phyloP scores from a whole-genome alignment of 2,329 filamentous ascomycete genomes.

The Arthrocladium fulminans region DNA sequence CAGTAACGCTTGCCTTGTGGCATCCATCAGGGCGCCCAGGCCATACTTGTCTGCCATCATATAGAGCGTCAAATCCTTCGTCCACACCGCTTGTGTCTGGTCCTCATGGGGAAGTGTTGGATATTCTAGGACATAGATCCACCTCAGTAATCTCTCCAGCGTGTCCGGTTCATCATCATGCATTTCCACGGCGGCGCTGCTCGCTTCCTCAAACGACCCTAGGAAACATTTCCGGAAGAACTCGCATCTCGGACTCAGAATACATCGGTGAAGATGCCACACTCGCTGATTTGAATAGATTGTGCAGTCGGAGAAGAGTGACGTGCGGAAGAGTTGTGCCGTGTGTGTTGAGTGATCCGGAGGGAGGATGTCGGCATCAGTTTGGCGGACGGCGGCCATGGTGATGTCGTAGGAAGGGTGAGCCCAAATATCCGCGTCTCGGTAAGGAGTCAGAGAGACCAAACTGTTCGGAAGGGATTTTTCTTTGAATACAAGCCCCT shows the following conservation, averaged over 20 bases:
- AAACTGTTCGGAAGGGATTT: not conserved
- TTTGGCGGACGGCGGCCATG: not conserved
- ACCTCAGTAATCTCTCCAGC: slow-evolving; percentile 5
- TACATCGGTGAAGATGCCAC: slow-evolving; percentile 8
- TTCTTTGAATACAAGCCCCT: not conserved
- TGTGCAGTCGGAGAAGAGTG: slow-evolving; percentile 6
- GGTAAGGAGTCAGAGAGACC: no score
- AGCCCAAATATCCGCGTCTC: no score
- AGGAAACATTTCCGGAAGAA: slow-evolving; percentile 8
- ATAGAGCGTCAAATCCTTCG: slow-evolving; percentile 3
- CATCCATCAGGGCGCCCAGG: not conserved
- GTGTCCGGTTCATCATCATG: slow-evolving; percentile 7
- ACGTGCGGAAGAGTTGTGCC: slow-evolving; percentile 4
- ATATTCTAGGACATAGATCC: slow-evolving; percentile 3
- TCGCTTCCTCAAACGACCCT: slow-evolving; percentile 5
- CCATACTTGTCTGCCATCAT: slow-evolving; percentile 10
- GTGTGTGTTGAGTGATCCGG: not conserved
- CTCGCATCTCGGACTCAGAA: slow-evolving; percentile 4
- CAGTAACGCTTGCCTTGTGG: not conserved
- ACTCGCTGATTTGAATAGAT: not conserved
- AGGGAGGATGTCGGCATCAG: not conserved
- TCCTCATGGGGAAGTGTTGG: not conserved
- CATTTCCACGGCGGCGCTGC: slow-evolving; percentile 3
- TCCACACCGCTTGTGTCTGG: not conserved
- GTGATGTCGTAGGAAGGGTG: not conserved